Conservation (phyloP, 2,329 filamentous ascomycete genomes). For the Cladophialophora bantiana region DNA sequence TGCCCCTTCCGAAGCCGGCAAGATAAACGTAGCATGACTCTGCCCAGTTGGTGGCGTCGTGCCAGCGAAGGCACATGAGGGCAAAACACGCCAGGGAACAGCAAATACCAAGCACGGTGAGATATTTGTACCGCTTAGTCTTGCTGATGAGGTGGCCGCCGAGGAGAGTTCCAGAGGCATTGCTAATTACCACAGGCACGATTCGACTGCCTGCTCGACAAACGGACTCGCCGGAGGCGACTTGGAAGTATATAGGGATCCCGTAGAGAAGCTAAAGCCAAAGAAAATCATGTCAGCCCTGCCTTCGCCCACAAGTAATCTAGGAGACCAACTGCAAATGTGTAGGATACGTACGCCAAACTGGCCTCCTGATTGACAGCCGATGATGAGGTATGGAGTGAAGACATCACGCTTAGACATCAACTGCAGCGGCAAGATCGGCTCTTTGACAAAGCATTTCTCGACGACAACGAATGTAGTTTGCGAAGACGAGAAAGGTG, state of each 20-base stretch:
- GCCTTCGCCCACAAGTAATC: not conserved
- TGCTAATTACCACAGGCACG: conserved; percentile 71
- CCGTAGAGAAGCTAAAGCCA: conserved; percentile 46
- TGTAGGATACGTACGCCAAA: conserved; percentile 46
- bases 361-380: conserved; percentile 65
- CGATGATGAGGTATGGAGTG: conserved; percentile 60
- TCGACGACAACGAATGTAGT: conserved; percentile 46
- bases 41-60: conserved; percentile 62
- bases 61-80: conserved; percentile 64
- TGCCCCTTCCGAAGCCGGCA: conserved; percentile 60
- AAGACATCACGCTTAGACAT: conserved; percentile 59
- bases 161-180: conserved; percentile 67
- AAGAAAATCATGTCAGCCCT: not conserved
- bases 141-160: conserved; percentile 64
- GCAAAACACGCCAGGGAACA: conserved; percentile 60
- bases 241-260: conserved; percentile 72
- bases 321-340: not conserved
- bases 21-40: conserved; percentile 68
- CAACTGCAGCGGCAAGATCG: conserved; percentile 48
- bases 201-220: conserved; percentile 67
- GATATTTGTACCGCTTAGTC: conserved; percentile 67
- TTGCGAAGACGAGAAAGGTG: conserved; percentile 24
- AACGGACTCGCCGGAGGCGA: conserved; percentile 64
- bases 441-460: conserved; percentile 44
- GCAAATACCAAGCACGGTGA: conserved; percentile 60